Evolutionary conservation across 257 asterid genomes (phyloP), one percentile per base, ranked within the genome.

Genomic region (Hygrophila difformis): DNA sequence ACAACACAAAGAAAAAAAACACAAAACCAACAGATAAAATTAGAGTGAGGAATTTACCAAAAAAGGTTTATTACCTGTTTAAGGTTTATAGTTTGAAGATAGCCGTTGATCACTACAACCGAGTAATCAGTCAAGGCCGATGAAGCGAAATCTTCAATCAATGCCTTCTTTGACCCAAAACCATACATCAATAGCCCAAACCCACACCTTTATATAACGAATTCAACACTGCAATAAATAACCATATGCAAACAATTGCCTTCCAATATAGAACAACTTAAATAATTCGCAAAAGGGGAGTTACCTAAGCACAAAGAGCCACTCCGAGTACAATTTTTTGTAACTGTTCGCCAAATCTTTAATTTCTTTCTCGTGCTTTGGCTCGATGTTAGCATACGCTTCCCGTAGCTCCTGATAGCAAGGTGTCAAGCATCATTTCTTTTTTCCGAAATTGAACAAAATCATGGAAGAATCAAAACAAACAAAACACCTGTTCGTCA

Each of bases 131-230:
- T 71, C 65, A 89, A 72, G 3, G 95, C 70, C 3, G 70, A 55
- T 8, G 94, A 70, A 47, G 96, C 93, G 57, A 89, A 85, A 65
- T 82, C 96, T 69, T 89, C 96, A 1, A 89, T 57, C 70, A 89
- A 65, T 15, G 67, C 70, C 58, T 77, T 89, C 71, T 88, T 89
- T 14, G 94, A 89, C 59, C 97, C 96, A 45, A 85, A 89, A 3
- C 97, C 97, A 68, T 89, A 82, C 96, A 85, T 79, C 70, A 89
- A 55, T 19, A 85, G 81, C 56, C 87, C 93, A 61, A 81, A 84
- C 8, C 96, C 93, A 45, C 84, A 73, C 80, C 94, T 87, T 45
- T 26, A 18, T n/a, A 53, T 26, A 47, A 44, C 44, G 3, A 47
- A 39, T 26, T 52, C 47, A 55, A 46, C 16, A 45, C 8, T 35